A percentile compares a stretch with the other conserved stretches of the same genome.
These are phyloP conservation scores for Sanguinoderma infundibulare DNA, from an alignment of 1,284 basidiomycete species.

Conservation along the genomic window DNA sequence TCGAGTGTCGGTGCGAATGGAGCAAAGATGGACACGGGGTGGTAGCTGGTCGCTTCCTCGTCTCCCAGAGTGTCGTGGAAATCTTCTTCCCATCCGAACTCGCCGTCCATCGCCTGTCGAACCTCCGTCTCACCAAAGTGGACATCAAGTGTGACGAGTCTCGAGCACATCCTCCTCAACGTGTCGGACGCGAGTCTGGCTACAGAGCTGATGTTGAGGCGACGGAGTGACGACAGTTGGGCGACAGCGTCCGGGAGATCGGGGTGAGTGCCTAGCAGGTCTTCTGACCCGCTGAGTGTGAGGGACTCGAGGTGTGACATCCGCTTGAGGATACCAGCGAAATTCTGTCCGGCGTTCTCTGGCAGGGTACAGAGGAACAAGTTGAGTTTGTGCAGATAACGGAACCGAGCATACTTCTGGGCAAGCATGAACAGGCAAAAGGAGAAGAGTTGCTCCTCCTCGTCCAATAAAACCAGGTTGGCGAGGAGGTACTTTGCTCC, in stretches of 20 bases:
- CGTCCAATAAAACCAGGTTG: not conserved
- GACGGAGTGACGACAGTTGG: not conserved
- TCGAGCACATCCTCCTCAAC: not conserved
- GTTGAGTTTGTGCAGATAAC: not conserved
- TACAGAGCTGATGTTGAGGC: not conserved
- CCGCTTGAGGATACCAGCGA: not conserved
- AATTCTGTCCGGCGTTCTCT: not conserved
- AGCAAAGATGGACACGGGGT: not conserved
- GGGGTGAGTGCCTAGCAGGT: not conserved
- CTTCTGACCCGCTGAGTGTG: not conserved
- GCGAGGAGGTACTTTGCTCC: constrained; percentile 3
- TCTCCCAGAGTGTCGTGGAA: not conserved
- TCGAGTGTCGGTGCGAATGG: constrained; percentile 4
- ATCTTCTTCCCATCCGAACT: no score
- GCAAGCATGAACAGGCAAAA: constrained; percentile 8
- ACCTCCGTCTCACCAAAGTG: no score
- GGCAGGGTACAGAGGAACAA: not conserved
- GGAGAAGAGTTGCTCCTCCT: not conserved
- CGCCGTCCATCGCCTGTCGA: no score
- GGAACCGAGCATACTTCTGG: not conserved
- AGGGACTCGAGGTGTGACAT: not conserved
- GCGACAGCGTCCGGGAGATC: not conserved
- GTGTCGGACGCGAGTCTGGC: not conserved
- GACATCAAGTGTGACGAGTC: not conserved
- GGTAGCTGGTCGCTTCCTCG: not conserved